Evolutionary conservation across 2,329 filamentous ascomycete species (phyloP).

Genomic region (Diplodia mutila): DNA sequence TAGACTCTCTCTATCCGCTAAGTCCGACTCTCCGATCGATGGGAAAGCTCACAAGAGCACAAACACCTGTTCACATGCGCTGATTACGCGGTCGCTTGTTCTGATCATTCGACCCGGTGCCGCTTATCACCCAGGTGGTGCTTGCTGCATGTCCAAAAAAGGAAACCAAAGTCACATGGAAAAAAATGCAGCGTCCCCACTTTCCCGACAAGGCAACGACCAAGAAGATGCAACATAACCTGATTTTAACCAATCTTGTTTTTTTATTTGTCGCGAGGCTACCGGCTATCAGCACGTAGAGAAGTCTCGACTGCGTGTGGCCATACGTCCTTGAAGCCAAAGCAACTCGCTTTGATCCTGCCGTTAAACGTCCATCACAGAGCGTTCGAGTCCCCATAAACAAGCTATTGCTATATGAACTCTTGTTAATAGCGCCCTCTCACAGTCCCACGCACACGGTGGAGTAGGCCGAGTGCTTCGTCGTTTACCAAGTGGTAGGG

Average conservation of each 20-base stretch:
- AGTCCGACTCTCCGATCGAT: neutral
- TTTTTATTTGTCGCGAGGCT: neutral
- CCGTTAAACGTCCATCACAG: neutral
- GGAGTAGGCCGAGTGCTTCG: neutral
- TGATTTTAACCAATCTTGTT: neutral
- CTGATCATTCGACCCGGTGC: neutral
- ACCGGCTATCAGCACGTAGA: neutral
- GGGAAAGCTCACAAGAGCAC: neutral
- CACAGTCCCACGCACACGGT: neutral
- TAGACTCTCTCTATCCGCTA: neutral
- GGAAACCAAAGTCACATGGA: neutral
- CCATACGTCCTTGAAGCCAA: neutral
- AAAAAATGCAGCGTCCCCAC: neutral
- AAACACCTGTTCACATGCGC: neutral
- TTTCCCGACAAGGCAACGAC: neutral
- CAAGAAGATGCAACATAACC: neutral
- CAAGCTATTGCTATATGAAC: neutral
- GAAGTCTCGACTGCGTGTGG: neutral
- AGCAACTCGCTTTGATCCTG: neutral
- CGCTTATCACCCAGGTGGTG: neutral
- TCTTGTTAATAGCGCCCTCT: neutral
- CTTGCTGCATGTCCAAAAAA: neutral
- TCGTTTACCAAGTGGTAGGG: slow-evolving; percentile 61
- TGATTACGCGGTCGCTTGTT: neutral
- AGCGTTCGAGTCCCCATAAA: neutral